Evolutionary conservation across 164 flowering plant species (phyloP).

Genomic region (Tetracentron sinense): DNA sequence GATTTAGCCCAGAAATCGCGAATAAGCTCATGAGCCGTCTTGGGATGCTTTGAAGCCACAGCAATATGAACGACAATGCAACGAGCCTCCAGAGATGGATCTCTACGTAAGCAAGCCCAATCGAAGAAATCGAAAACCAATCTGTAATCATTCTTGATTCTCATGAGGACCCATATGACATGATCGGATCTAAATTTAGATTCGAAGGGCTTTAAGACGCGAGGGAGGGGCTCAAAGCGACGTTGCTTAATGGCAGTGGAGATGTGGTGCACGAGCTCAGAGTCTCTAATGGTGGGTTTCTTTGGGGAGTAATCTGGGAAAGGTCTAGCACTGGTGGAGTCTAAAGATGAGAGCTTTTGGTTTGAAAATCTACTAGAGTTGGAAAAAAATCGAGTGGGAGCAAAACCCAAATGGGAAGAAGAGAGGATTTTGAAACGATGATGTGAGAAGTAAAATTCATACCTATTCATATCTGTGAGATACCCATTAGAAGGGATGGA

Average conservation of each 20-base stretch:
- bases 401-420: constrained; percentile 3
- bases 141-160: constrained; percentile 45
- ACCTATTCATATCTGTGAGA: constrained; percentile 28
- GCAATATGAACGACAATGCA: constrained; percentile 58
- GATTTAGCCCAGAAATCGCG: constrained; percentile 43
- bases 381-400: constrained; percentile 6
- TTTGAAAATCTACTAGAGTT: constrained; percentile 9
- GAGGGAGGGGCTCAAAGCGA: constrained; percentile 43
- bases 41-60: constrained; percentile 43
- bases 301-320: constrained; percentile 73
- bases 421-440: constrained; percentile 13
- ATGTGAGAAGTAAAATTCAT: constrained; percentile 12
- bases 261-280: constrained; percentile 51
- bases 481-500: constrained; percentile 27
- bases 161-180: constrained; percentile 64
- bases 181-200: constrained; percentile 49
- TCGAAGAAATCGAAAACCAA: constrained; percentile 51
- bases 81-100: constrained; percentile 55
- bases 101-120: constrained; percentile 48
- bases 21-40: constrained; percentile 41
- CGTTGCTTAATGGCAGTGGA: constrained; percentile 48
- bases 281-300: constrained; percentile 45
- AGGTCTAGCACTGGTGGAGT: constrained; percentile 32
- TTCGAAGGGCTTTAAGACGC: constrained; percentile 46
- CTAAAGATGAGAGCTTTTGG: constrained; percentile 18